phyloP scores from a whole-genome alignment of 345 rosid species.

The Psidium guajava region DNA sequence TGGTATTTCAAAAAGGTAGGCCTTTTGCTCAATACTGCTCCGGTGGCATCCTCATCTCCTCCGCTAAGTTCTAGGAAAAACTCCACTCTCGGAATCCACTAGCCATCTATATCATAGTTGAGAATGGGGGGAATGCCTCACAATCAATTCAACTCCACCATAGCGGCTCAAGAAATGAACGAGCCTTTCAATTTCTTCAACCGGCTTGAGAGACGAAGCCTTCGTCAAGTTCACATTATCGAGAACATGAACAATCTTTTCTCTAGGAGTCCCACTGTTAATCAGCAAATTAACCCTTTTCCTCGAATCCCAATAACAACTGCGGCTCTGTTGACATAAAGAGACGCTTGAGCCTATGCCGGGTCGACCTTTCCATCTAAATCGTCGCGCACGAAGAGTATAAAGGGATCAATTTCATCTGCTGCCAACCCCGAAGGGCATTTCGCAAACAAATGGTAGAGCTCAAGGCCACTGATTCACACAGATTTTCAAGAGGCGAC shows the following conservation, averaged over 20 bases:
- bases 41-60: conserved; percentile 49
- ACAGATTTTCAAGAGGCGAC: conserved; percentile 24
- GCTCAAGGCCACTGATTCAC: conserved; percentile 33
- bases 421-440: conserved; percentile 36
- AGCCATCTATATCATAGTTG: conserved; percentile 47
- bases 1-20: conserved; percentile 54
- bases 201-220: conserved; percentile 41
- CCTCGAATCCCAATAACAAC: conserved; percentile 29
- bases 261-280: conserved; percentile 29
- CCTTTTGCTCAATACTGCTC: conserved; percentile 37
- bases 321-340: conserved; percentile 34
- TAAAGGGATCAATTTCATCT: conserved; percentile 31
- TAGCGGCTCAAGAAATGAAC: conserved; percentile 41
- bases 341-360: conserved; percentile 26
- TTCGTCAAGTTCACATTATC: conserved; percentile 48
- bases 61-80: conserved; percentile 53
- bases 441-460: conserved; percentile 38
- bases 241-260: conserved; percentile 43
- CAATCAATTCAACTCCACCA: conserved; percentile 40
- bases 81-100: conserved; percentile 23
- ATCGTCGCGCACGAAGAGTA: conserved; percentile 31
- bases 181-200: conserved; percentile 48
- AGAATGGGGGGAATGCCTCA: conserved; percentile 47
- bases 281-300: conserved; percentile 19
- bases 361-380: conserved; percentile 43